Percentiles rank a stretch among this genome's conserved stretches.
These are phyloP conservation scores for Coemansia sp. DNA, from an alignment of 192 early-diverging fungal species.

Conservation along the genomic window DNA sequence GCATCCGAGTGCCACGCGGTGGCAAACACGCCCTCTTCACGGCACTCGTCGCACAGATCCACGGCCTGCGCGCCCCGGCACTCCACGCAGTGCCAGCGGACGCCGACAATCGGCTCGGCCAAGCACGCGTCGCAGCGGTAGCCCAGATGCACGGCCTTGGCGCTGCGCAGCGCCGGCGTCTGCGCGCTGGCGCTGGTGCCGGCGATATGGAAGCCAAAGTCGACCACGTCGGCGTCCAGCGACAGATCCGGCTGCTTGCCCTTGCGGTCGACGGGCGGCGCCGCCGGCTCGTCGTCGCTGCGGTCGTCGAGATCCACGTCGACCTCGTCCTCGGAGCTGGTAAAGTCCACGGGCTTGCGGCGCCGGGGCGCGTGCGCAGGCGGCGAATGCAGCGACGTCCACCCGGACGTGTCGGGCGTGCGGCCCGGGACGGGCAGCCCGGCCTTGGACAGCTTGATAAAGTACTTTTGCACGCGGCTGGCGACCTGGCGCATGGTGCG, in stretches of 20 bases:
- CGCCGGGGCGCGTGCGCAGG: not conserved
- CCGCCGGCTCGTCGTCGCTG: not conserved
- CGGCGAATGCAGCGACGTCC: slow-evolving; percentile 16
- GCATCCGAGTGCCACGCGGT: slow-evolving; percentile 28
- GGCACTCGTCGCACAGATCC: slow-evolving; percentile 67
- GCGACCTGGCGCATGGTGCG: slow-evolving; percentile 70
- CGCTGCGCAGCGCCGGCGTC: slow-evolving; percentile 19
- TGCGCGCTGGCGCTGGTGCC: slow-evolving; percentile 12
- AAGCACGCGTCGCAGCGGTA: slow-evolving; percentile 66
- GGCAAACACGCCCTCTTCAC: slow-evolving; percentile 53
- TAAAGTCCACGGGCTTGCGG: slow-evolving; percentile 39
- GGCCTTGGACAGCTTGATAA: slow-evolving; percentile 70
- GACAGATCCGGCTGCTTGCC: slow-evolving; percentile 45
- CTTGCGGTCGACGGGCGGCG: slow-evolving; percentile 26
- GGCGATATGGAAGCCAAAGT: not conserved
- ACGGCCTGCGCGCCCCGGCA: slow-evolving; percentile 61
- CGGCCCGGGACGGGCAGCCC: slow-evolving; percentile 68
- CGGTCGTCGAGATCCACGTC: slow-evolving; percentile 9
- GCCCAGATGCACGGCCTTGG: slow-evolving; percentile 33
- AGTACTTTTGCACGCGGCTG: slow-evolving; percentile 76
- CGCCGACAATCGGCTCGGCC: slow-evolving; percentile 68
- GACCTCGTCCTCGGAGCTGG: slow-evolving; percentile 28
- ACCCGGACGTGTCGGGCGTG: slow-evolving; percentile 53
- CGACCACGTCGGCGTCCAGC: not conserved
- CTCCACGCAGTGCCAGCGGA: slow-evolving; percentile 62